Evolutionary conservation across 345 rosid species (phyloP).

Genomic region (Eucalyptus virginea): DNA sequence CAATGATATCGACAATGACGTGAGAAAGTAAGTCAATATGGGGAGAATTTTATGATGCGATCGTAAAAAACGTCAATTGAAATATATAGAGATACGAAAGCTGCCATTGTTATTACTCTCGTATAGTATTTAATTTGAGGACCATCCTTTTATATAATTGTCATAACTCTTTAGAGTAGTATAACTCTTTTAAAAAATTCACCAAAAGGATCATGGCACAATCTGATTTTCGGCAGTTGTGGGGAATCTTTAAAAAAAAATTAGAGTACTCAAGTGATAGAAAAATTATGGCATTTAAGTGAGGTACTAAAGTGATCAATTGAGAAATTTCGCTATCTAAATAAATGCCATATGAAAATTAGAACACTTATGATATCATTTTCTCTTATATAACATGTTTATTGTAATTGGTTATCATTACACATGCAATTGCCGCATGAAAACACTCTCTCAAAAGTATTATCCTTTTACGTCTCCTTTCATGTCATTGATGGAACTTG

Average conservation of each 20-base stretch:
- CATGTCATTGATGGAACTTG: not conserved
- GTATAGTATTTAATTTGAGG: accelerated
- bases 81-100: not conserved
- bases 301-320: not conserved
- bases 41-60: not conserved
- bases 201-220: not conserved
- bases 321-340: accelerated
- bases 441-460: not conserved
- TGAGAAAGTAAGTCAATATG: not conserved
- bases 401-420: not conserved
- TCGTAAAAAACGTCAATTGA: not conserved
- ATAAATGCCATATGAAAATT: not conserved
- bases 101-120: accelerated
- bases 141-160: not conserved
- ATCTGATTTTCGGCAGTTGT: not conserved
- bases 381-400: not conserved
- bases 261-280: not conserved
- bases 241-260: not conserved
- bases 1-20: not conserved
- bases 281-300: not conserved
- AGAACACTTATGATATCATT: not conserved
- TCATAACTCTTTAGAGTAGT: not conserved
- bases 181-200: not conserved
- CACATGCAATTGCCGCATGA: not conserved
- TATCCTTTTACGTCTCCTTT: not conserved